Conservation (phyloP, 306 rosid genomes). For the Casuarina equisetifolia region DNA sequence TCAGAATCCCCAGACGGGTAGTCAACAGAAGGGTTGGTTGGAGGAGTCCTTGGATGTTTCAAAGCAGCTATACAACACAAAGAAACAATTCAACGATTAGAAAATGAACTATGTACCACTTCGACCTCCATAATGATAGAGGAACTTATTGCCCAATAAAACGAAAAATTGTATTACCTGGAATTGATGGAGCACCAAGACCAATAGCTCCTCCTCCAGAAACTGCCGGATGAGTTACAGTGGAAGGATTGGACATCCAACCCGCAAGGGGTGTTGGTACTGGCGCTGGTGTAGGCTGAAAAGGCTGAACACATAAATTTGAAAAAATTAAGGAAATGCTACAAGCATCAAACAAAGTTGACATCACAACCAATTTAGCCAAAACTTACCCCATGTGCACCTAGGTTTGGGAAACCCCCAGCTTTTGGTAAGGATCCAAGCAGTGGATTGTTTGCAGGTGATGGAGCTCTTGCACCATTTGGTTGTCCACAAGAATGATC, state of each 20-base stretch:
- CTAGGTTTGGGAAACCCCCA: constrained; percentile 92
- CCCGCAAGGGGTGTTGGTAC: constrained; percentile 92
- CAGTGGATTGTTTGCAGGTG: constrained; percentile 89
- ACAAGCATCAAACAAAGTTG: constrained; percentile 17
- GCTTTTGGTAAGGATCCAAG: constrained; percentile 88
- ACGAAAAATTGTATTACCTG: constrained; percentile 51
- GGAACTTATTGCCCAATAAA: constrained; percentile 18
- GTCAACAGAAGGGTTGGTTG: constrained; percentile 84
- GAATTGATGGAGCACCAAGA: constrained; percentile 93
- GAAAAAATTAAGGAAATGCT: constrained; percentile 18
- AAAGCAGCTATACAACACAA: constrained; percentile 68
- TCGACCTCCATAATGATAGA: constrained; percentile 14
- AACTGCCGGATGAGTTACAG: constrained; percentile 81
- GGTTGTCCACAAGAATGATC: constrained; percentile 99
- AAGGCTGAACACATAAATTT: constrained; percentile 62
- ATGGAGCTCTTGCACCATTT: constrained; percentile 95
- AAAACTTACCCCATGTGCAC: constrained; percentile 91
- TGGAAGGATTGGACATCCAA: constrained; percentile 98
- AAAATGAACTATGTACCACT: constrained; percentile 16
- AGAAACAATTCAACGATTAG: constrained; percentile 23
- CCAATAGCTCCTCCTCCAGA: constrained; percentile 92
- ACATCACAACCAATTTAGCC: constrained; percentile 19
- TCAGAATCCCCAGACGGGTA: constrained; percentile 94
- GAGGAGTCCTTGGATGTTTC: constrained; percentile 97
- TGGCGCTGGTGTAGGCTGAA: constrained; percentile 81